A percentile compares a stretch with the other conserved stretches of the same genome.
These are phyloP conservation scores for Kodamaea lidongshanica DNA, from an alignment of 805 yeast genomes.

Conservation along the genomic window DNA sequence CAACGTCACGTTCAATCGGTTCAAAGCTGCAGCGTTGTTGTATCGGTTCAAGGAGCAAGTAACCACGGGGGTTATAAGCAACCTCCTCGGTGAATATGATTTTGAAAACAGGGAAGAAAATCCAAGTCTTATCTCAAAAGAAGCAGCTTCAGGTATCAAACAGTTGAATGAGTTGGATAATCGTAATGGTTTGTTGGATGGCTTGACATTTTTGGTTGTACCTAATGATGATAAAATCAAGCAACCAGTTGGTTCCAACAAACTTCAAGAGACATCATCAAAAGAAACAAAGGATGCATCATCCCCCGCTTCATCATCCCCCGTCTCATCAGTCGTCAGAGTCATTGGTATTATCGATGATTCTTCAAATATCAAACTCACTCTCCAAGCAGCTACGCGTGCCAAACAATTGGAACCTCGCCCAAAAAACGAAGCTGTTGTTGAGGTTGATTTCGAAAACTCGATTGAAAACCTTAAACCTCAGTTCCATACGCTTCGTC, in stretches of 20 bases:
- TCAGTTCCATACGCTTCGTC: constrained; percentile 16
- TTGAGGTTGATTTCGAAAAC: constrained; percentile 22
- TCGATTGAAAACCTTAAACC: constrained; percentile 14
- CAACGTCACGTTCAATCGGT: constrained; percentile 45
- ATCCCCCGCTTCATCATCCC: constrained; percentile 1
- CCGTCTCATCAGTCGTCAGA: constrained; percentile 39
- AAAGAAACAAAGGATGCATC: constrained; percentile 1
- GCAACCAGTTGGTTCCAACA: constrained; percentile 13
- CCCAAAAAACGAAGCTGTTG: constrained; percentile 20
- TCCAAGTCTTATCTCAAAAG: constrained; percentile 22
- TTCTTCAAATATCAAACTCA: constrained; percentile 37
- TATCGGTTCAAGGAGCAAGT: constrained; percentile 32
- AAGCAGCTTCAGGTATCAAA: constrained; percentile 28
- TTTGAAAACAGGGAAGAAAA: constrained; percentile 18
- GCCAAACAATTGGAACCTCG: constrained; percentile 24
- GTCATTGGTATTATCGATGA: constrained; percentile 44
- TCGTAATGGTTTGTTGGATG: constrained; percentile 24
- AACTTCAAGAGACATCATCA: constrained; percentile 1
- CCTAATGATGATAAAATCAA: constrained; percentile 30
- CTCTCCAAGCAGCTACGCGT: constrained; percentile 46
- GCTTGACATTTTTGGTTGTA: constrained; percentile 31
- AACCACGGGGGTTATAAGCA: constrained; percentile 23
- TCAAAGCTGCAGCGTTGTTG: constrained; percentile 43
- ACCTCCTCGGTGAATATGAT: constrained; percentile 31
- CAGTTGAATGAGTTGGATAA: constrained; percentile 12